These are phyloP conservation scores for Cryptococcus neoformans DNA, from an alignment of 1,284 basidiomycete species.

Conservation along the genomic window DNA sequence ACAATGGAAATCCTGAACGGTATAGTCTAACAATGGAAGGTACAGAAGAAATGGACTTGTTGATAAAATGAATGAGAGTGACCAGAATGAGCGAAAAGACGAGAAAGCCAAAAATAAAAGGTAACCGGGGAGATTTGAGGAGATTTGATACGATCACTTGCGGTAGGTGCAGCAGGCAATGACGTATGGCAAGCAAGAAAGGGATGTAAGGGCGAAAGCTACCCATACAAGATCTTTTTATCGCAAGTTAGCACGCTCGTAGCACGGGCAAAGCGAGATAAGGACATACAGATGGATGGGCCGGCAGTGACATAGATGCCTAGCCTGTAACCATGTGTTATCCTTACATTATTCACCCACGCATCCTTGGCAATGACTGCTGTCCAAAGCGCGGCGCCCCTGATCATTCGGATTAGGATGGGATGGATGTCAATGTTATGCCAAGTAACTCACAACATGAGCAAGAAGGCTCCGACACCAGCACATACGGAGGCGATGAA, in stretches of 20 bases:
- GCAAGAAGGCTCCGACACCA: constrained; percentile 26
- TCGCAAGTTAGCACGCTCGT: background rate
- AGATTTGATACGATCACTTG: constrained; percentile 11
- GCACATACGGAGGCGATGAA: constrained; percentile 41
- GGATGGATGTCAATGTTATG: background rate
- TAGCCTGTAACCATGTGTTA: constrained; percentile 25
- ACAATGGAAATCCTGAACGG: background rate
- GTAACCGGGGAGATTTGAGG: too few species aligned
- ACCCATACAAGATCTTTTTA: constrained; percentile 46
- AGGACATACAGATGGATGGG: constrained; percentile 38
- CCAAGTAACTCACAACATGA: constrained; percentile 36
- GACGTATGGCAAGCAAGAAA: constrained; percentile 47
- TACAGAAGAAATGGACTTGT: background rate
- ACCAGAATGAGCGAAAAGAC: background rate
- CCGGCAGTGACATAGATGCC: constrained; percentile 41
- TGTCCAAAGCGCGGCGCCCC: constrained; percentile 48
- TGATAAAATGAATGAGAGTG: background rate
- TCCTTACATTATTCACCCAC: constrained; percentile 34
- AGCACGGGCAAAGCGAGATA: background rate
- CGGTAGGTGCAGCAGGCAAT: constrained; percentile 47
- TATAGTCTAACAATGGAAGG: background rate
- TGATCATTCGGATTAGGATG: constrained; percentile 8
- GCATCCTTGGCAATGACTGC: constrained; percentile 43
- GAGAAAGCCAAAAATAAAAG: background rate
- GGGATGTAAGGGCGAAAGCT: constrained; percentile 41